phyloP scores from a whole-genome alignment of 257 asterid species.

The Cinchona pubescens region DNA sequence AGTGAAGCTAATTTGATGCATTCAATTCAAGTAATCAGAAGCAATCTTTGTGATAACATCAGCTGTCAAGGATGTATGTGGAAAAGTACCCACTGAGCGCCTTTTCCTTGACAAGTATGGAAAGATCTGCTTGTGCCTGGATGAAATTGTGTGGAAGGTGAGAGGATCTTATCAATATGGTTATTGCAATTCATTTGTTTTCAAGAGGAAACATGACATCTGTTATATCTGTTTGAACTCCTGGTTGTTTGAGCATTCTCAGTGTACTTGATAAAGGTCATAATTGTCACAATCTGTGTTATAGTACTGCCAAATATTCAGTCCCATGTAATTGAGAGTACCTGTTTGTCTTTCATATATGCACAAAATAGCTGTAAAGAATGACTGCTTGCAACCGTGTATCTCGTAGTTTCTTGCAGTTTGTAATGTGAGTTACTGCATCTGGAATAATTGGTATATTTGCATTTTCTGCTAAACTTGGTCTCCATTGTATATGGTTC shows the following conservation, averaged over 20 bases:
- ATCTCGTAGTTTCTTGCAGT: not conserved
- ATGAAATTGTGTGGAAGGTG: conserved; percentile 98
- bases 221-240: not conserved
- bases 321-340: not conserved
- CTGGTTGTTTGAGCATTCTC: not conserved
- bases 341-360: not conserved
- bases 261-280: not conserved
- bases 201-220: not conserved
- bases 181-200: not conserved
- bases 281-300: not conserved
- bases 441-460: too few species aligned
- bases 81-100: conserved; percentile 85
- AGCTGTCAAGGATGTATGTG: conserved; percentile 91
- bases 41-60: conserved; percentile 84
- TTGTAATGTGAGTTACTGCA: not conserved
- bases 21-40: conserved; percentile 61
- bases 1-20: conserved; percentile 4
- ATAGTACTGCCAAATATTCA: not conserved
- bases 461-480: not conserved
- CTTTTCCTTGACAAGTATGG: conserved; percentile 95
- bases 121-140: conserved; percentile 89
- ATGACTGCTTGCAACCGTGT: not conserved
- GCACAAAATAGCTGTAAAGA: not conserved
- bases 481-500: not conserved
- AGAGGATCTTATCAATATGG: conserved; percentile 13